Conservation (phyloP, 768 basidiomycete genomes). For the Termitomyces sp. region DNA sequence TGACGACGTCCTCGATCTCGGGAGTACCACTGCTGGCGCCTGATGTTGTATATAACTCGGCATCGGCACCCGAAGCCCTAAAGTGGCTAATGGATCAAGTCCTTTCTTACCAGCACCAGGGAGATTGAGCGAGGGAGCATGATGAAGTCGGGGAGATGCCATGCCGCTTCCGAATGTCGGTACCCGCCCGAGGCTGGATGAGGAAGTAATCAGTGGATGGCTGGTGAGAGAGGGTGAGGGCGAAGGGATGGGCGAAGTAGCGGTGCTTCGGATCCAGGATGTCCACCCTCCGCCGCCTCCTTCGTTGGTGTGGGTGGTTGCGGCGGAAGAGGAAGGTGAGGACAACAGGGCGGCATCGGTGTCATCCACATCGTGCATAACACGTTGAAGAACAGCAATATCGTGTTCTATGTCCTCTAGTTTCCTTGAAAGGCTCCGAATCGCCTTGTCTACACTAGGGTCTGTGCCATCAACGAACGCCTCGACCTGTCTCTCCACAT, state of each 20-base stretch:
- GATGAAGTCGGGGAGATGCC: conserved; percentile 57
- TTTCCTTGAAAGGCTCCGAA: conserved; percentile 48
- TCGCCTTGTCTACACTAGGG: conserved; percentile 37
- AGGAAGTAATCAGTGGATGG: conserved; percentile 25
- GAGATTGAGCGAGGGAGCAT: conserved; percentile 35
- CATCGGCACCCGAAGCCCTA: conserved; percentile 57
- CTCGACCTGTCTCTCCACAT: conserved; percentile 45
- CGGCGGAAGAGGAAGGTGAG: not conserved
- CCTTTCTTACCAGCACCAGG: conserved; percentile 11
- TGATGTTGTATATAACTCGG: conserved; percentile 31
- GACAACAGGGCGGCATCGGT: conserved; percentile 17
- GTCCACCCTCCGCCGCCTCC: conserved; percentile 46
- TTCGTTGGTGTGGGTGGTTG: not conserved
- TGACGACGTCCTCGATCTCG: conserved; percentile 45
- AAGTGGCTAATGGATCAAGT: conserved; percentile 35
- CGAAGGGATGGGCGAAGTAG: not conserved
- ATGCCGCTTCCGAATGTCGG: conserved; percentile 72
- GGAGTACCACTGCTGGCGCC: conserved; percentile 10
- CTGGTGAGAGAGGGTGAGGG: not conserved
- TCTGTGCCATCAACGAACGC: conserved; percentile 55
- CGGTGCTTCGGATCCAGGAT: conserved; percentile 40
- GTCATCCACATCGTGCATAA: conserved; percentile 35
- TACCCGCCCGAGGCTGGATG: conserved; percentile 23
- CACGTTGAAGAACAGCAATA: conserved; percentile 61
- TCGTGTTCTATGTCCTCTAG: conserved; percentile 74